Evolutionary conservation across 208 protist genomes (phyloP), one percentile per base, ranked within the genome.

Genomic region (Histomonas meleagridis): DNA sequence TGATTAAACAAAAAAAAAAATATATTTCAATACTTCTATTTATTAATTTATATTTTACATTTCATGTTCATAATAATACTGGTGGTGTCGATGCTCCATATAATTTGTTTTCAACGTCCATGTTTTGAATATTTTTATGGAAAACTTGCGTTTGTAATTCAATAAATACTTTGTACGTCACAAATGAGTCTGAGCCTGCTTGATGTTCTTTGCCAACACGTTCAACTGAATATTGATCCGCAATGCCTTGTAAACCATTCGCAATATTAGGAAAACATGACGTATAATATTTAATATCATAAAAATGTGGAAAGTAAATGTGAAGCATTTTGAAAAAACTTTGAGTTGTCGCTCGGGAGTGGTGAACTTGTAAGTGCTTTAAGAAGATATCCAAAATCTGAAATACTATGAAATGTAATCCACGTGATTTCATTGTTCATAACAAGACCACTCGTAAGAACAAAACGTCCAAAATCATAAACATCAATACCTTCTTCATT

Each of bases 201-300:
- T 99, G 94, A 91, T 95, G 95, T 72, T 95, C 93, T 48, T 94
- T 94, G 18, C 95, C 95, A 60, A 96, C 94, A 48, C 95, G 91
- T 78, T 94, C 91, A 28, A 96, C 94, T 90, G 26, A 0, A 38
- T 57, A 86, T 55, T 86, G 76, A 38, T 86, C 28, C 7, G 76
- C 76, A 32, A 86, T 86, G 0, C 21, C 23, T 57, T 86, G 76
- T 40, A 86, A n/a, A 51, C 76, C 76, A 86, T 86, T 57, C 38
- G 76, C 76, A 55, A 86, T 86, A 26, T 51, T 16, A 38, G 18
- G 21, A 21, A 38, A n/a, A 35, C 18, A 14, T 38, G 40, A 86
- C 38, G 76, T 86, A 86, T 99, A 94, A 94, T 98, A 99, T 94
- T 99, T 99, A 90, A 99, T 97, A 93, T 99, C 98, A 93, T 97